Evolutionary conservation across 106 monocot species (phyloP).

Genomic region (Hemerocallis citrina): DNA sequence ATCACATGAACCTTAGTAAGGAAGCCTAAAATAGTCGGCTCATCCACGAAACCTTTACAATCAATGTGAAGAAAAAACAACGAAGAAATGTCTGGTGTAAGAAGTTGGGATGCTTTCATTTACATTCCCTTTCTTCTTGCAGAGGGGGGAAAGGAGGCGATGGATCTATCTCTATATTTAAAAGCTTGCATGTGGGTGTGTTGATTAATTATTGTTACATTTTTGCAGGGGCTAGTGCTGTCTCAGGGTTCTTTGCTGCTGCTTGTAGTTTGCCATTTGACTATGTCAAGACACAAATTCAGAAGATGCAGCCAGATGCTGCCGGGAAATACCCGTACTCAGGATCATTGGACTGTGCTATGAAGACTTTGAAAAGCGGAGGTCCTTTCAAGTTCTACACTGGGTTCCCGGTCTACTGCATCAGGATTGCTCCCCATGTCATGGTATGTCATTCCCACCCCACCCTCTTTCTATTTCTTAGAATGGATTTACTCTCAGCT

Average conservation of each 20-base stretch:
- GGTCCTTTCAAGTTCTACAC: constrained; percentile 71
- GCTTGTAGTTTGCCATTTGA: constrained; percentile 78
- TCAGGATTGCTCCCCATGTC: constrained; percentile 67
- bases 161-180: too few species aligned
- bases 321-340: constrained; percentile 63
- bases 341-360: constrained; percentile 55
- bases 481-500: neutral
- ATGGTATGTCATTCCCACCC: constrained; percentile 27
- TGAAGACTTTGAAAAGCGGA: constrained; percentile 50
- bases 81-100: too few species aligned
- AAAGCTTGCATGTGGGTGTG: too few species aligned
- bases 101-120: too few species aligned
- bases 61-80: too few species aligned
- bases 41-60: too few species aligned
- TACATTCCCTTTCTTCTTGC: too few species aligned
- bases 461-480: too few species aligned
- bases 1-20: too few species aligned
- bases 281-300: constrained; percentile 77
- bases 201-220: too few species aligned
- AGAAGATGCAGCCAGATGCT: constrained; percentile 81
- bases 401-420: constrained; percentile 66
- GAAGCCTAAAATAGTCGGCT: too few species aligned
- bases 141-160: too few species aligned
- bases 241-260: constrained; percentile 64
- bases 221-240: constrained; percentile 70